These are phyloP conservation scores for Talaromyces pinophilus DNA, from an alignment of 2,329 filamentous ascomycete species.

Conservation along the genomic window DNA sequence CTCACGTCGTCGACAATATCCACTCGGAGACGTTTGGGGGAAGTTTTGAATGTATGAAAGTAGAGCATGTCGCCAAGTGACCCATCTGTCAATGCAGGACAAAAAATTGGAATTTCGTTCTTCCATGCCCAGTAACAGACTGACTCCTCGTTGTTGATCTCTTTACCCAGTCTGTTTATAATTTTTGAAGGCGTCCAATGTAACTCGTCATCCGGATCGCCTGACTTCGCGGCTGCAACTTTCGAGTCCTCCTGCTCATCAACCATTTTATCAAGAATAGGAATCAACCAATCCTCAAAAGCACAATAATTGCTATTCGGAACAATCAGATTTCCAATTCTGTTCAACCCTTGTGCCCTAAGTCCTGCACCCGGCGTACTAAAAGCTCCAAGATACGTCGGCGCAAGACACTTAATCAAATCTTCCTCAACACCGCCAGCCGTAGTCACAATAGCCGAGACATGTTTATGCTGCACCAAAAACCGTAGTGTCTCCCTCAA, in stretches of 20 bases:
- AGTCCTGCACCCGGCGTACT: slow-evolving; percentile 73
- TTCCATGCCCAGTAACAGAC: slow-evolving; percentile 98
- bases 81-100: slow-evolving; percentile 91
- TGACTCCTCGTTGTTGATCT: slow-evolving; percentile 88
- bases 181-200: slow-evolving; percentile 94
- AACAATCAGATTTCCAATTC: slow-evolving; percentile 93
- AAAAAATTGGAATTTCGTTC: slow-evolving; percentile 96
- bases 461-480: slow-evolving; percentile 87
- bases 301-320: slow-evolving; percentile 97
- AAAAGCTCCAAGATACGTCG: slow-evolving; percentile 91
- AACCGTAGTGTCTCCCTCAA: slow-evolving; percentile 88
- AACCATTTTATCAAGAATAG: slow-evolving; percentile 91
- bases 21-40: slow-evolving; percentile 75
- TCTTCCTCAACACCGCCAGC: slow-evolving; percentile 96
- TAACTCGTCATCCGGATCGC: slow-evolving; percentile 63
- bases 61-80: slow-evolving; percentile 97
- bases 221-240: slow-evolving; percentile 49
- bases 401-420: slow-evolving; percentile 94
- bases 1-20: slow-evolving; percentile 95
- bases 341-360: slow-evolving; percentile 83
- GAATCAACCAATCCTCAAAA: slow-evolving; percentile 97
- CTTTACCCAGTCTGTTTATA: slow-evolving; percentile 83
- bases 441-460: slow-evolving; percentile 91
- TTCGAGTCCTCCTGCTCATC: slow-evolving; percentile 85
- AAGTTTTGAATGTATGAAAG: slow-evolving; percentile 93